These are phyloP conservation scores for Tetrahymena borealis DNA, from an alignment of 73 alveolate species.

Conservation along the genomic window DNA sequence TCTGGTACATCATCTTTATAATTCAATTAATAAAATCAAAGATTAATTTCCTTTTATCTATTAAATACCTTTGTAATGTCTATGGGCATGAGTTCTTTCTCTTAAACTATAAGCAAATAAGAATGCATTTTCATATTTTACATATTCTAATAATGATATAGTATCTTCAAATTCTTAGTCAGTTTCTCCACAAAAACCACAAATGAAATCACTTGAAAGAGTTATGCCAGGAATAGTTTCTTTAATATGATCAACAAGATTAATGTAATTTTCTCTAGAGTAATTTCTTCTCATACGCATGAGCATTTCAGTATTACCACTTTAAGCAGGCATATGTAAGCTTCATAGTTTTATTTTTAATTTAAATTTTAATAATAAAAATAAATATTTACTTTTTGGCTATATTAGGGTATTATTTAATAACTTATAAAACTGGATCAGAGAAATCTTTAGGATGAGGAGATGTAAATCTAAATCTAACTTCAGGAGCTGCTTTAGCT, in stretches of 20 bases:
- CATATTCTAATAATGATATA: slow-evolving; percentile 49
- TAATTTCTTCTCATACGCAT: slow-evolving; percentile 71
- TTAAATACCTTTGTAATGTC: slow-evolving; percentile 8
- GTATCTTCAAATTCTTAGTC: slow-evolving; percentile 75
- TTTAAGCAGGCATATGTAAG: slow-evolving; percentile 76
- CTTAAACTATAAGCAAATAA: slow-evolving; percentile 81
- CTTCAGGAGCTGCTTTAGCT: slow-evolving; percentile 68
- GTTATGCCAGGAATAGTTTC: slow-evolving; percentile 56
- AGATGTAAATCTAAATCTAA: slow-evolving; percentile 75
- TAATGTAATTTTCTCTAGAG: slow-evolving; percentile 62
- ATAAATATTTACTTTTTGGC: slow-evolving; percentile 54
- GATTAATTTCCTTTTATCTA: not conserved
- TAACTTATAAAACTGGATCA: slow-evolving; percentile 61
- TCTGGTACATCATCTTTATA: slow-evolving; percentile 78
- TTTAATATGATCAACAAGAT: slow-evolving; percentile 59
- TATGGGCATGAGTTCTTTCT: slow-evolving; percentile 79
- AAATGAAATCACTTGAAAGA: slow-evolving; percentile 69
- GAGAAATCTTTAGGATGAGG: slow-evolving; percentile 92
- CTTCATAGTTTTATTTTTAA: not conserved
- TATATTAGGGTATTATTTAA: slow-evolving; percentile 52
- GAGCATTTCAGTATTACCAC: slow-evolving; percentile 73
- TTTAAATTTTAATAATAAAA: not conserved
- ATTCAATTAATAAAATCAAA: not conserved
- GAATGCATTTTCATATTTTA: slow-evolving; percentile 72
- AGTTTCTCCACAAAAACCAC: slow-evolving; percentile 86